Conservation (phyloP, 345 rosid species). For the Ricinus communis region DNA sequence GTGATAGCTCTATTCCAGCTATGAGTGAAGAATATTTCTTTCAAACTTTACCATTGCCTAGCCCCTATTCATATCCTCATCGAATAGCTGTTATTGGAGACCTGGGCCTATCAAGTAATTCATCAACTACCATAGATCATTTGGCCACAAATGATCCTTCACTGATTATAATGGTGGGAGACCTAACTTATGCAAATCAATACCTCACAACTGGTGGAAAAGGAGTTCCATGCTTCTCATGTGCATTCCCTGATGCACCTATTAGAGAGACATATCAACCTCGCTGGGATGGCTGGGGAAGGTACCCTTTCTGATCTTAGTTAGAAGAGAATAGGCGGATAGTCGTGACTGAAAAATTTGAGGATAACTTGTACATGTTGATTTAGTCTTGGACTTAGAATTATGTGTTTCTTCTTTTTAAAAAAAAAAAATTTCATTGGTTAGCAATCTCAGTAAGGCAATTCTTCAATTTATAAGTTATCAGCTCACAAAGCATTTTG, state of each 20-base stretch:
- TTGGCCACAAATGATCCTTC: constrained; percentile 62
- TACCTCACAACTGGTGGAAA: constrained; percentile 75
- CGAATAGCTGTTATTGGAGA: constrained; percentile 76
- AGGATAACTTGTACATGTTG: no score
- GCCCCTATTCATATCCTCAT: constrained; percentile 53
- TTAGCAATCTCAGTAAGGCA: no score
- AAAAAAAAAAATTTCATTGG: no score
- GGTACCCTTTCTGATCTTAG: constrained; percentile 39
- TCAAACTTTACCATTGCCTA: constrained; percentile 52
- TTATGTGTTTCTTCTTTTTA: no score
- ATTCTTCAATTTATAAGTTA: no score
- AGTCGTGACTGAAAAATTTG: neutral
- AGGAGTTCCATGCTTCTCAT: constrained; percentile 68
- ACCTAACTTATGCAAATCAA: constrained; percentile 78
- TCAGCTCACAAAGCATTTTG: no score
- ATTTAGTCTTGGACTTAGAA: no score
- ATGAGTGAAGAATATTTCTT: constrained; percentile 64
- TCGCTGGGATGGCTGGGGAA: constrained; percentile 97
- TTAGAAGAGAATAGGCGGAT: neutral
- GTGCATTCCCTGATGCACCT: constrained; percentile 71
- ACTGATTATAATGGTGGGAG: constrained; percentile 72
- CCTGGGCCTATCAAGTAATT: constrained; percentile 78
- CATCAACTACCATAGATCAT: constrained; percentile 76
- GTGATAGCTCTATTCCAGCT: constrained; percentile 73
- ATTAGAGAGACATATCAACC: constrained; percentile 89